Evolutionary conservation across 2,329 filamentous ascomycete species (phyloP).

Genomic region (Paracorniculantispora psalliotae): DNA sequence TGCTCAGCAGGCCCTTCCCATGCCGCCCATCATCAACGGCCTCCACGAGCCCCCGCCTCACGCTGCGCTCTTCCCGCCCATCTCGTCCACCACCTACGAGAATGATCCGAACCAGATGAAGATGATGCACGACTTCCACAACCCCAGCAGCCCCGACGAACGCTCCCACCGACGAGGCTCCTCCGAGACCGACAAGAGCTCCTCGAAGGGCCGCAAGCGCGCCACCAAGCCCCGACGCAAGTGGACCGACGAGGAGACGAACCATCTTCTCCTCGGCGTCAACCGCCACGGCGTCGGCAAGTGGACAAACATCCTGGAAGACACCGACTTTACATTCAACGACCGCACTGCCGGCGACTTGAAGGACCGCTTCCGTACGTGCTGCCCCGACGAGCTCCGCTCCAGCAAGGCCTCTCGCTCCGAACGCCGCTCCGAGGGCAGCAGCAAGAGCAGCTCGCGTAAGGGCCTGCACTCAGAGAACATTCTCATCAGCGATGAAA

Average conservation of each 20-base stretch:
- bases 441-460: conserved; percentile 31
- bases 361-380: conserved; percentile 63
- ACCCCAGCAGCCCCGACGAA: conserved; percentile 26
- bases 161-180: conserved; percentile 19
- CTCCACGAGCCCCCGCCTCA: conserved; percentile 58
- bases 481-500: conserved; percentile 47
- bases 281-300: conserved; percentile 59
- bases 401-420: conserved; percentile 30
- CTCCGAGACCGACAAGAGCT: conserved; percentile 28
- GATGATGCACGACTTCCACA: conserved; percentile 36
- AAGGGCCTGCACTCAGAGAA: conserved; percentile 50
- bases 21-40: conserved; percentile 62
- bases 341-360: conserved; percentile 57
- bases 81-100: conserved; percentile 52
- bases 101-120: conserved; percentile 39
- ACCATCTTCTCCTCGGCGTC: conserved; percentile 56
- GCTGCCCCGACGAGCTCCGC: conserved; percentile 57
- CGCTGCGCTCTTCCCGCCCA: conserved; percentile 58
- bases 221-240: conserved; percentile 55
- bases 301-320: conserved; percentile 61
- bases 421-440: conserved; percentile 19
- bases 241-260: conserved; percentile 63
- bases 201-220: conserved; percentile 44
- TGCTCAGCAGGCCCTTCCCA: conserved; percentile 46
- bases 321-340: conserved; percentile 56